Evolutionary conservation across 1,284 basidiomycete species (phyloP).

Genomic region (Coniferiporia sulphurascens): DNA sequence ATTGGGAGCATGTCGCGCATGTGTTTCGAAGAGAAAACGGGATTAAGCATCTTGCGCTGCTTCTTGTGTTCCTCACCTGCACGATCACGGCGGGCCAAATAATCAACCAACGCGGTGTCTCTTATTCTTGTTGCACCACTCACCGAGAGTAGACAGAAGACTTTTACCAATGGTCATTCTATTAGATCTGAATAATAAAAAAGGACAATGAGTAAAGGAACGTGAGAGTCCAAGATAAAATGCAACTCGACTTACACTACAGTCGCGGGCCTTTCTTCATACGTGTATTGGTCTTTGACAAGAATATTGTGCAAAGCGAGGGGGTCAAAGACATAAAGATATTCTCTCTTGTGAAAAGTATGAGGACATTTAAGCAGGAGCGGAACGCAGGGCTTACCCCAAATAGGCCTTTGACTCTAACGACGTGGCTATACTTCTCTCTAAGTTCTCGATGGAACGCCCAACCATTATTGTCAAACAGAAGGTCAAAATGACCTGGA

Average conservation of each 20-base stretch:
- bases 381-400: constrained; percentile 13
- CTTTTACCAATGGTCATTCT: constrained; percentile 20
- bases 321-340: constrained; percentile 21
- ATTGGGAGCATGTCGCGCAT: constrained; percentile 27
- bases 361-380: not conserved
- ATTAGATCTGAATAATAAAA: constrained; percentile 15
- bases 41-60: constrained; percentile 29
- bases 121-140: not conserved
- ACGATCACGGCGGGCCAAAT: constrained; percentile 2
- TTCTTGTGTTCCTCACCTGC: constrained; percentile 28
- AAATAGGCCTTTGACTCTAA: constrained; percentile 16
- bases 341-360: constrained; percentile 5
- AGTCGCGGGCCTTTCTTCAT: constrained; percentile 24
- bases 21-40: constrained; percentile 29
- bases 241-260: constrained; percentile 19
- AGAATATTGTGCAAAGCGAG: constrained; percentile 27
- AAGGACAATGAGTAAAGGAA: not conserved
- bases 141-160: constrained; percentile 23
- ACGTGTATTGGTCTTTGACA: constrained; percentile 30
- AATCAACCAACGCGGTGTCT: not conserved
- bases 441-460: constrained; percentile 19
- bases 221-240: not conserved
- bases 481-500: constrained; percentile 13
- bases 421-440: constrained; percentile 15
- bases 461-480: constrained; percentile 21